Conservation (phyloP, 2,329 filamentous ascomycete species). For the Aspergillus latus region DNA sequence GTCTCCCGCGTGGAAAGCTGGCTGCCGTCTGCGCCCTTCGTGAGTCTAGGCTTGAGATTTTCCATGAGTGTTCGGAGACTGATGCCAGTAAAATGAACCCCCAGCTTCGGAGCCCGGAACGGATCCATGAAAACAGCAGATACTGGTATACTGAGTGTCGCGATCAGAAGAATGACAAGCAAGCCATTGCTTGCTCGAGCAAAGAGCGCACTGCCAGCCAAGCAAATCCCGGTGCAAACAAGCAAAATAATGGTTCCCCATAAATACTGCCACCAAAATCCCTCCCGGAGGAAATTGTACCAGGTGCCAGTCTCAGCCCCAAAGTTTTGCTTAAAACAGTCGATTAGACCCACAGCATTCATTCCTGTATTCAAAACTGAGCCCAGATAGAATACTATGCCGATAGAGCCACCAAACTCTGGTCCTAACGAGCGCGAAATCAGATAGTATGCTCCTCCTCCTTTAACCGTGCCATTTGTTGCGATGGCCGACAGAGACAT, state of each 20-base stretch:
- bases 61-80: conserved; percentile 66
- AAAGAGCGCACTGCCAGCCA: conserved; percentile 78
- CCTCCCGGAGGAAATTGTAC: conserved; percentile 63
- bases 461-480: conserved; percentile 84
- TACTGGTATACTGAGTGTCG: conserved; percentile 77
- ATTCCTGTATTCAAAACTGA: conserved; percentile 82
- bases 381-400: conserved; percentile 86
- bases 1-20: conserved; percentile 64
- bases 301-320: conserved; percentile 58
- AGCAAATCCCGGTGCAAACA: conserved; percentile 70
- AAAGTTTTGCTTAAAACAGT: conserved; percentile 76
- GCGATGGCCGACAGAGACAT: conserved; percentile 86
- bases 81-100: conserved; percentile 76
- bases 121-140: conserved; percentile 69
- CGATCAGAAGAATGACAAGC: conserved; percentile 66
- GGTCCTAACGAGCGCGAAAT: conserved; percentile 83
- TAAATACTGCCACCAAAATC: conserved; percentile 74
- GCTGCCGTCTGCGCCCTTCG: conserved; percentile 61
- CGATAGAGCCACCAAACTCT: conserved; percentile 86
- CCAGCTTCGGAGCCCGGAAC: conserved; percentile 62
- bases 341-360: conserved; percentile 82
- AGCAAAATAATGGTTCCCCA: conserved; percentile 71
- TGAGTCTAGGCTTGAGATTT: conserved; percentile 71
- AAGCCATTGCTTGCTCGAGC: conserved; percentile 76
- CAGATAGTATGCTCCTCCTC: conserved; percentile 83